Conservation (phyloP, 805 yeast species). For the Saturnispora ahearnii region DNA sequence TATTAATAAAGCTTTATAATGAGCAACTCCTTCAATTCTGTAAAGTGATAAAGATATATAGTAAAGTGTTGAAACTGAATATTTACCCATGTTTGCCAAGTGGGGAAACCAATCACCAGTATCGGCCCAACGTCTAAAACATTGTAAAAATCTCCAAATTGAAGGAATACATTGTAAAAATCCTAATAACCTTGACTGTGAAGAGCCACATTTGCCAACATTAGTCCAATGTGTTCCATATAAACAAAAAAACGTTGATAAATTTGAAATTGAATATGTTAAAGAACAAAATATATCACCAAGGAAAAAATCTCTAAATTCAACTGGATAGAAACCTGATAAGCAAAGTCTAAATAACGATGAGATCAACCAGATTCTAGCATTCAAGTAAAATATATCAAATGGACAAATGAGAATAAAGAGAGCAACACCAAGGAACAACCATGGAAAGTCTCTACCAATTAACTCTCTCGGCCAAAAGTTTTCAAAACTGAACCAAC, state of each 20-base stretch:
- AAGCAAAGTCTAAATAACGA: constrained; percentile 63
- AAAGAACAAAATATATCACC: constrained; percentile 89
- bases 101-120: constrained; percentile 97
- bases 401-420: constrained; percentile 53
- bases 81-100: constrained; percentile 79
- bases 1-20: constrained; percentile 52
- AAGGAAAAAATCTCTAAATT: constrained; percentile 84
- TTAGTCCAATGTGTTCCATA: constrained; percentile 67
- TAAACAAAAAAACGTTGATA: constrained; percentile 78
- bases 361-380: constrained; percentile 70
- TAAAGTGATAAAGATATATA: constrained; percentile 69
- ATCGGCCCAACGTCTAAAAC: constrained; percentile 83
- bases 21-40: constrained; percentile 45
- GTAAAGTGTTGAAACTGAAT: constrained; percentile 55
- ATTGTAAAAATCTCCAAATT: constrained; percentile 85
- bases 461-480: constrained; percentile 55
- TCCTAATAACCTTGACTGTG: constrained; percentile 69
- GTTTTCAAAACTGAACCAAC: constrained; percentile 68
- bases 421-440: constrained; percentile 50
- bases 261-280: constrained; percentile 79
- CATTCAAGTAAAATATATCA: constrained; percentile 42
- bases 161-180: constrained; percentile 79
- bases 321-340: constrained; percentile 90
- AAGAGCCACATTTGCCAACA: constrained; percentile 60
- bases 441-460: constrained; percentile 73